phyloP scores from a whole-genome alignment of 305 asterid species.

The Fraxinus baroniana region DNA sequence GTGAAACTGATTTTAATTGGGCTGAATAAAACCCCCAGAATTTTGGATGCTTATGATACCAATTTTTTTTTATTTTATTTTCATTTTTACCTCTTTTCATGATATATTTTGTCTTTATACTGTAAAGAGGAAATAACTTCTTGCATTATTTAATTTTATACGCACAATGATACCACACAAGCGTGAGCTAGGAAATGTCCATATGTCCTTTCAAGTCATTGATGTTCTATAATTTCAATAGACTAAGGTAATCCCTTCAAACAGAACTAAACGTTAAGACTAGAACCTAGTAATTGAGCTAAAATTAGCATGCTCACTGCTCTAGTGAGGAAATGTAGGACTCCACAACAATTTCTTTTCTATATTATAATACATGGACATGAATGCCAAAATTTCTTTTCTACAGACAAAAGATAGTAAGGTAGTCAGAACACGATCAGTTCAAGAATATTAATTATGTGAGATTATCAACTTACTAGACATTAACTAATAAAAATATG shows the following conservation, averaged over 20 bases:
- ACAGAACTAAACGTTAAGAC: neutral
- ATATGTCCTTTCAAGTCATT: conserved; percentile 4
- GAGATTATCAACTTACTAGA: conserved; percentile 20
- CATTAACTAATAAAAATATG: neutral
- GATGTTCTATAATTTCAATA: conserved; percentile 1
- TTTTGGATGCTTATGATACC: neutral
- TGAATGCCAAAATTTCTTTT: neutral
- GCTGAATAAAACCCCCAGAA: neutral
- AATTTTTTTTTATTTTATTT: neutral
- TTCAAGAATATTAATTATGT: neutral
- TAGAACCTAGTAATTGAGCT: neutral
- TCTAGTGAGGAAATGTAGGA: neutral
- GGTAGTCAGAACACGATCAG: neutral
- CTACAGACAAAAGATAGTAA: neutral
- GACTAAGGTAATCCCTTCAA: conserved; percentile 16
- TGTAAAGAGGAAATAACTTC: neutral
- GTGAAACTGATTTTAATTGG: neutral
- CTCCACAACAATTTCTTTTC: neutral
- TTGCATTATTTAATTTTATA: neutral
- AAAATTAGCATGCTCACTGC: neutral
- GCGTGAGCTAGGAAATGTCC: neutral
- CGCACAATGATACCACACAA: neutral
- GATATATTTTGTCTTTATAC: neutral
- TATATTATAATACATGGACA: neutral
- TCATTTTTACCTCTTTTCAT: neutral